Evolutionary conservation across 495 filamentous ascomycete species (phyloP).

Genomic region (Penicillium mononematosum): DNA sequence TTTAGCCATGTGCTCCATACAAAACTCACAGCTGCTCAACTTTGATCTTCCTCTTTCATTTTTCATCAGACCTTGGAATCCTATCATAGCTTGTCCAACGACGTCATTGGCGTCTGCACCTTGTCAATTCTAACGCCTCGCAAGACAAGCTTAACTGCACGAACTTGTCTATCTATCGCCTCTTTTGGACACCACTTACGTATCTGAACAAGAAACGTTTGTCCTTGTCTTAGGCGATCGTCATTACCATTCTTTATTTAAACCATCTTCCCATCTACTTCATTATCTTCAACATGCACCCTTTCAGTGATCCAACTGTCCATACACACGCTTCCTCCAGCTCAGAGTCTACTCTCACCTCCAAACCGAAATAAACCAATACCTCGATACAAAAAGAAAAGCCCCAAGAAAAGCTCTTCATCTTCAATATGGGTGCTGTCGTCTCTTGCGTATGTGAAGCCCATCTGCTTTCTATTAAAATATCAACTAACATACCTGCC

Average conservation of each 20-base stretch:
- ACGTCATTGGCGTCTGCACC: conserved; percentile 9
- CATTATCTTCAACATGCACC: conserved; percentile 29
- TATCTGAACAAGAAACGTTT: conserved; percentile 7
- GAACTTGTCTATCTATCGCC: conserved; percentile 9
- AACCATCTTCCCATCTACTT: conserved; percentile 6
- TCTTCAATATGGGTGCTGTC: conserved; percentile 84
- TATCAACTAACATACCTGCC: conserved; percentile 20
- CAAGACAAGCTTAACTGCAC: conserved; percentile 6
- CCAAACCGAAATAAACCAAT: conserved; percentile 24
- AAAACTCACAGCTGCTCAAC: not conserved
- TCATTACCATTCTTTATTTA: conserved; percentile 14
- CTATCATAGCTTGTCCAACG: conserved; percentile 10
- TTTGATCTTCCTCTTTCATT: not conserved
- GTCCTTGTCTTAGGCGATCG: not conserved
- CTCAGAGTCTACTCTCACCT: conserved; percentile 18
- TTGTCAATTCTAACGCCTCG: not conserved
- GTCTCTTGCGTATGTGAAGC: conserved; percentile 81
- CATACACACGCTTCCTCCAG: conserved; percentile 34
- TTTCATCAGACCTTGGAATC: conserved; percentile 2
- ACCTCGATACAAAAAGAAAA: not conserved
- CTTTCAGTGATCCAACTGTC: conserved; percentile 34
- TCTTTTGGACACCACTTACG: conserved; percentile 9
- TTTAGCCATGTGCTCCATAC: not conserved
- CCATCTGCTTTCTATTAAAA: conserved; percentile 4
- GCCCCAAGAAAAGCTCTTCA: conserved; percentile 1